Evolutionary conservation across 192 early-diverging fungal genomes (phyloP), one percentile per base, ranked within the genome.

Genomic region (Funneliformis geosporum): DNA sequence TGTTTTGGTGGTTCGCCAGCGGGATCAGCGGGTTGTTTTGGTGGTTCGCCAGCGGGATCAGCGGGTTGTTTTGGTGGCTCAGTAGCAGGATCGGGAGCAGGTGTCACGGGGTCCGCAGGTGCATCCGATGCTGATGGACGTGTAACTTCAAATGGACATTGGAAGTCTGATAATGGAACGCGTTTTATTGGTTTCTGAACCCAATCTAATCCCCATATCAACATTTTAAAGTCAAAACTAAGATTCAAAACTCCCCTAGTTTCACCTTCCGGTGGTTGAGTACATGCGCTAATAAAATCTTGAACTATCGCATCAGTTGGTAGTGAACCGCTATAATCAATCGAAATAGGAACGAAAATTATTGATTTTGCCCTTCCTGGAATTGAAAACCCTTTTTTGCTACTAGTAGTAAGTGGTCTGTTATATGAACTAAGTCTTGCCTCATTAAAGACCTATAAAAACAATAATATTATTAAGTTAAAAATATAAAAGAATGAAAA

Each of bases 111-210:
- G 50, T 14, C 18, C n/a, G 18, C 50, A 55, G 50, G 2, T 50
- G 2, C 16, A 18, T 18, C 50, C 1, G 10, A 12, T 47, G 47
- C 4, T 16, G 46, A 12, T 11, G 50, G 50, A 11, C 50, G 50
- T 66, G 64, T 4, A 38, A 66, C 9, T 23, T 66, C n/a, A 61
- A 66, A 79, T 38, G 77, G 77, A 70, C 77, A 79, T 65, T 47
- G 25, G 3, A 79, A 39, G n/a, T 70, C 77, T 16, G 27, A 10
- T 14, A 69, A 5, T 39, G 23, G 27, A 16, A 60, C 18, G 2
- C 46, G 14, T 64, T 40, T 14, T 25, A 25, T 10, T 59, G 77
- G 77, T 69, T 79, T 79, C 10, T 55, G 39, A 18, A 79, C 50
- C 77, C 67, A 69, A 79, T 60, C 59, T 40, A 79, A 38, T 25